Base-by-base conservation (phyloP, 805 yeast species). In the Saccharomycopsis javanensis region DNA sequence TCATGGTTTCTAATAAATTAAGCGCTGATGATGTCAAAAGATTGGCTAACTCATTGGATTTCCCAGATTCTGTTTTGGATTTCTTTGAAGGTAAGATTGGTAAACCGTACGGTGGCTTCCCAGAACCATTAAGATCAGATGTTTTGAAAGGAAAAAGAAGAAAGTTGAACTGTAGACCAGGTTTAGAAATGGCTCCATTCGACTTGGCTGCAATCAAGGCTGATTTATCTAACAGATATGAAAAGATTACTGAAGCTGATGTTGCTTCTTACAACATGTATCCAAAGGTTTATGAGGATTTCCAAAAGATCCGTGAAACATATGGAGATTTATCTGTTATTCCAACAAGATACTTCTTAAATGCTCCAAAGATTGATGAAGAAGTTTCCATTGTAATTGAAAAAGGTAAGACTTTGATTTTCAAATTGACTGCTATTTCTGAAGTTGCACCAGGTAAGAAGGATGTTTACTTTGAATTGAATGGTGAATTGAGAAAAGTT, bases 71-170 rank as follows among this genome's bases (percentile, higher is more conserved):
- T 20, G 97, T 94, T 16, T 80, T 94, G 71, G 99, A 94, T 74
- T 94, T 94, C 82, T 90, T 94, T 80, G 96, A 94, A 78, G 99
- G 99, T 66, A 80, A 94, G 71, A 94, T 94, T 88, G 99, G 99
- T 70, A 94, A 94, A 64, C 99, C 99, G 68, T 89, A 88, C 70
- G 99, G 99, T 64, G 99, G 99, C 7, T 94, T 94, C 96, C 99
- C 99, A 60, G 99, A 94, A 75, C 99, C 99, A 42, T 79, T 94
- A 73, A 85, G 99, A 75, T 79, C 96, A 42, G 88, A 91, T 71
- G 80, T 94, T 62, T 82, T 94, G 68, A 82, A 83, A 67, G 95
- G 91, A 71, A 90, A 90, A 84, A 86, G 99, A 76, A 83, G 87
- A 75, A 89, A 89, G 75, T 81, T 94, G 73, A 81, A 83, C 61